These are phyloP conservation scores for Conticribra guillardii DNA, from an alignment of 108 stramenopile species.

Conservation along the genomic window DNA sequence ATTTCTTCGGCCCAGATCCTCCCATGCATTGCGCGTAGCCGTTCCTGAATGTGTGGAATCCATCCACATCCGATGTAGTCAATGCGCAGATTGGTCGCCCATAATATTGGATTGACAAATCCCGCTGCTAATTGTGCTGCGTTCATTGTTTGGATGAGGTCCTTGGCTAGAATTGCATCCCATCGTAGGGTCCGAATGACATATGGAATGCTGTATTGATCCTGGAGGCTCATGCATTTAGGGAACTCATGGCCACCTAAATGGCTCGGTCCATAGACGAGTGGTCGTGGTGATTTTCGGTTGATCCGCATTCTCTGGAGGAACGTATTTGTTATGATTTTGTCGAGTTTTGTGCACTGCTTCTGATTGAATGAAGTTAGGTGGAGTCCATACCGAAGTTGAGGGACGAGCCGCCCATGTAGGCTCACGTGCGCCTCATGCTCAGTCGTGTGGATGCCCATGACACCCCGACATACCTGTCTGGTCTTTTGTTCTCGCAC, in stretches of 20 bases:
- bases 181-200: slow-evolving; percentile 1
- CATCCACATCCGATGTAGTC: no score
- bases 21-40: no score
- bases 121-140: no score
- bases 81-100: no score
- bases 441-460: no score
- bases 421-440: not conserved
- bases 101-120: no score
- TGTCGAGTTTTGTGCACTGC: not conserved
- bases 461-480: no score
- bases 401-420: not conserved
- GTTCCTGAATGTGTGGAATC: no score
- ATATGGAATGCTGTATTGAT: slow-evolving; percentile 1
- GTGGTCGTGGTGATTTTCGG: slow-evolving; percentile 1
- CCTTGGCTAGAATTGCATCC: slow-evolving; percentile 13
- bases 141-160: no score
- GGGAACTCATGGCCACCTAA: slow-evolving; percentile 3
- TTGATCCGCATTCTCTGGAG: slow-evolving; percentile 2
- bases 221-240: not conserved
- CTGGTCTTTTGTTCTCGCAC: no score
- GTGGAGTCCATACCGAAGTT: not conserved
- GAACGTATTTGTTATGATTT: not conserved
- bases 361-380: not conserved
- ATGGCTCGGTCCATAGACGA: not conserved
- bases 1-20: no score